Conservation (phyloP, 805 yeast genomes). For the Grigorovia jiainica region DNA sequence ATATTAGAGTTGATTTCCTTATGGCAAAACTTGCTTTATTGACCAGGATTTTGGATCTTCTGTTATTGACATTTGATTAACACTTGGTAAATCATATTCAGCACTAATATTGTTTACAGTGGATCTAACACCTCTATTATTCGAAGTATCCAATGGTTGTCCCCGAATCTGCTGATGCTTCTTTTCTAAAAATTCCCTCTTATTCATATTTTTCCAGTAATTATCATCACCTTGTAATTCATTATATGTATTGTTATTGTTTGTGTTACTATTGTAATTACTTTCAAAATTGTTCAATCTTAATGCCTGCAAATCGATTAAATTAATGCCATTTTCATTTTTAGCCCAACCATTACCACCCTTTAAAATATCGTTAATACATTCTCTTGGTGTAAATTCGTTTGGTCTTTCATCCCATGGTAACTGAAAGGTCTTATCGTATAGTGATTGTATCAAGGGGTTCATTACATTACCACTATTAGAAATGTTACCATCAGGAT, state of each 20-base stretch:
- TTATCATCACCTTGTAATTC: conserved; percentile 6
- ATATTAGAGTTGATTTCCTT: background rate
- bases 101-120: conserved; percentile 2
- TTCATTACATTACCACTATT: conserved; percentile 31
- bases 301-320: conserved; percentile 27
- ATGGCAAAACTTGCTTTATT: conserved; percentile 2
- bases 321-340: conserved; percentile 28
- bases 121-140: background rate
- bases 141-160: conserved; percentile 1
- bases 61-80: conserved; percentile 1
- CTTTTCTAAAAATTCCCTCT: conserved; percentile 22
- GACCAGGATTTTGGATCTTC: conserved; percentile 26
- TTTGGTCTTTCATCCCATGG: conserved; percentile 52
- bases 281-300: conserved; percentile 20
- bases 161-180: conserved; percentile 16
- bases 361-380: conserved; percentile 64
- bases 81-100: conserved; percentile 1
- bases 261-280: background rate
- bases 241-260: background rate
- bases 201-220: conserved; percentile 18
- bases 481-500: conserved; percentile 13
- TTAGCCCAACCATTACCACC: conserved; percentile 63
- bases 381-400: conserved; percentile 57
- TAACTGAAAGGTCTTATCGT: conserved; percentile 45
- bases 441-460: conserved; percentile 42